Evolutionary conservation across 2,329 filamentous ascomycete species (phyloP), one percentile per base, ranked within the genome.

Genomic region (Fusarium fracticaudum): DNA sequence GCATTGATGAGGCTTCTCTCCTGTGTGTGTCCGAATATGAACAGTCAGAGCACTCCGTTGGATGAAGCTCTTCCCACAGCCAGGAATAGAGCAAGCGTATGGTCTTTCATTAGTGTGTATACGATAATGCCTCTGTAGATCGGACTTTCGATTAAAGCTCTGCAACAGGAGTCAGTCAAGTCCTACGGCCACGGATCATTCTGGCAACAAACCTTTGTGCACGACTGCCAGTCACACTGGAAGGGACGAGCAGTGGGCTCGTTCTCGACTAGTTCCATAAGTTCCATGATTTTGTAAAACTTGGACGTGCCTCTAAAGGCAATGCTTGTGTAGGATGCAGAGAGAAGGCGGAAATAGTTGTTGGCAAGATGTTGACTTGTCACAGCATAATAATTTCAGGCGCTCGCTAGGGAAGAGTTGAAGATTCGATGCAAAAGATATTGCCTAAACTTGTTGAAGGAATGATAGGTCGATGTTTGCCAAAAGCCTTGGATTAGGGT

Each of bases 71-170:
- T 93, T 93, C 50, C 89, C 89, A 78, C 91, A 93, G 11, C 87
- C 89, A 14, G 86, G 85, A 14, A 85, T 88, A 63, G 84, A 84
- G 82, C 91, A 93, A 37, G 87, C 85, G 79, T 92, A 92, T 15
- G 91, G 91, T 26, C 91, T 85, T 81, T 93, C 91, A 78, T 92
- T 92, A 61, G 91, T 93, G 81, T 93, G 91, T 78, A 93, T 93
- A 71, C 91, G 87, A 78, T 91, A 91, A 78, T 93, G 91, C 79
- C 91, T 87, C 78, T 92, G 90, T 69, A 93, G 84, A 77, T 93
- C 91, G 24, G 91, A 93, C 81, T 93, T 93, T 77, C 91, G 87
- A 82, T 92, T 92, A 85, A 93, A 93, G 83, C 89, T 91, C 91
- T 93, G 75, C 3, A 55, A 41, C 59, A 41, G 43, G 55, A 26